Conservation (phyloP, 2,329 filamentous ascomycete genomes). For the Diaporthe citrichinensis region DNA sequence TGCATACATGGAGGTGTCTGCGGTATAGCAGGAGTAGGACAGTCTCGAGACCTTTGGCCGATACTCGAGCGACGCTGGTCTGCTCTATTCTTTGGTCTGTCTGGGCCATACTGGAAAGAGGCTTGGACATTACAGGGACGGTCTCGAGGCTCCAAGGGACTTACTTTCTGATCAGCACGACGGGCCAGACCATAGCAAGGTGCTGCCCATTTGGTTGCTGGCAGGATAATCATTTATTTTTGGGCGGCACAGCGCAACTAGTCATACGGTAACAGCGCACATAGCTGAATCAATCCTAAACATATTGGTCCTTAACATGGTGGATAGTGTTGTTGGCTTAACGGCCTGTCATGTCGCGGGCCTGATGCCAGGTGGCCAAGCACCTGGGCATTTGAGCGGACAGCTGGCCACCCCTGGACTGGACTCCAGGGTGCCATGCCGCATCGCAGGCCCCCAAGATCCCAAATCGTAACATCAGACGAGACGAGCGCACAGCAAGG, state of each 20-base stretch:
- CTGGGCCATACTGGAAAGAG: constrained; percentile 2
- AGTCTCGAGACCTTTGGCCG: constrained; percentile 17
- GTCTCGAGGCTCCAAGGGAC: background rate
- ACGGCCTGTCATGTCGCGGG: background rate
- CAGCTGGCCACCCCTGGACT: background rate
- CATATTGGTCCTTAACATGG: constrained; percentile 13
- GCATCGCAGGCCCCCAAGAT: background rate
- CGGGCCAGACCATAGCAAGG: background rate
- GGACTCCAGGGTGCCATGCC: background rate
- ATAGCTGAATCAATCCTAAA: constrained; percentile 32
- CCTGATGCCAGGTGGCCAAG: constrained; percentile 5
- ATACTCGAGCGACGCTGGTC: constrained; percentile 1
- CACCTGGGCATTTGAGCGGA: background rate
- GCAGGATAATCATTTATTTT: constrained; percentile 20
- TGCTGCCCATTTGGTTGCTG: background rate
- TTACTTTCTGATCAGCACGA: background rate
- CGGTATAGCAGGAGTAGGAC: constrained; percentile 24
- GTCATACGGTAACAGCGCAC: constrained; percentile 16
- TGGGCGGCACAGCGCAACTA: constrained; percentile 3
- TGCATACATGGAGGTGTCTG: constrained; percentile 30
- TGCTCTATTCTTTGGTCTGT: background rate
- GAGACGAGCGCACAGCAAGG: background rate
- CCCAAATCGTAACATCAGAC: constrained; percentile 3
- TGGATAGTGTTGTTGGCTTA: background rate
- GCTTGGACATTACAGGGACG: background rate